These are phyloP conservation scores for Hypoxylon lienhwacheense DNA, from an alignment of 495 filamentous ascomycete species.

Conservation along the genomic window DNA sequence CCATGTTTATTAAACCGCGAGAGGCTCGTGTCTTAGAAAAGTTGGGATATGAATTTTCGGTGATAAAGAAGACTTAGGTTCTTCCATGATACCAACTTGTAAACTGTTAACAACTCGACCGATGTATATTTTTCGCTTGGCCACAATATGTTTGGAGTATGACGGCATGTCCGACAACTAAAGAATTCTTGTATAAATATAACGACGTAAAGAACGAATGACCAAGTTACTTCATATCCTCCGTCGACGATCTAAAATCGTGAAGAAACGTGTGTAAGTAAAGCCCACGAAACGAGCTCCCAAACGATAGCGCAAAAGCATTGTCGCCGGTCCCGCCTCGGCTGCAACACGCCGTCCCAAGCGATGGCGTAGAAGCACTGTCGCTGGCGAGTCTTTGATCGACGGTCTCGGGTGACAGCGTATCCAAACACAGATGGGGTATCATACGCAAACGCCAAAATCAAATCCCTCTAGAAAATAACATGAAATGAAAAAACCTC, in stretches of 20 bases:
- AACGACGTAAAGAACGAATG: conserved; percentile 28
- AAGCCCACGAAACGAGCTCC: conserved; percentile 56
- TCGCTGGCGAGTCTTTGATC: conserved; percentile 52
- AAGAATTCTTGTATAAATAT: conserved; percentile 28
- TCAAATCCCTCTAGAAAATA: no score
- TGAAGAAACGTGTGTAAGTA: conserved; percentile 44
- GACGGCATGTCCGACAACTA: conserved; percentile 12
- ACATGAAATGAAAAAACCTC: no score
- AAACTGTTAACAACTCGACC: no score
- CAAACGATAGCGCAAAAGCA: conserved; percentile 57
- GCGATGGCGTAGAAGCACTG: conserved; percentile 62
- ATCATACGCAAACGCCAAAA: conserved; percentile 50
- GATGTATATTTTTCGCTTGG: conserved; percentile 6
- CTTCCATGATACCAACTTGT: neutral
- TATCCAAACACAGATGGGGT: conserved; percentile 61
- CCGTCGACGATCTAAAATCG: conserved; percentile 16
- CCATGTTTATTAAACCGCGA: conserved; percentile 53
- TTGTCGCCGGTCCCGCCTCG: conserved; percentile 55
- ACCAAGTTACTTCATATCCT: conserved; percentile 22
- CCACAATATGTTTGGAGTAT: conserved; percentile 5
- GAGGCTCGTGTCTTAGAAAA: conserved; percentile 45
- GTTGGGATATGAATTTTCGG: conserved; percentile 40
- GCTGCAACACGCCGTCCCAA: conserved; percentile 59
- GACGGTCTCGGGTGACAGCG: conserved; percentile 43
- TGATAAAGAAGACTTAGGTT: conserved; percentile 31